Evolutionary conservation across 306 rosid species (phyloP).

Genomic region (Vigna radiata): DNA sequence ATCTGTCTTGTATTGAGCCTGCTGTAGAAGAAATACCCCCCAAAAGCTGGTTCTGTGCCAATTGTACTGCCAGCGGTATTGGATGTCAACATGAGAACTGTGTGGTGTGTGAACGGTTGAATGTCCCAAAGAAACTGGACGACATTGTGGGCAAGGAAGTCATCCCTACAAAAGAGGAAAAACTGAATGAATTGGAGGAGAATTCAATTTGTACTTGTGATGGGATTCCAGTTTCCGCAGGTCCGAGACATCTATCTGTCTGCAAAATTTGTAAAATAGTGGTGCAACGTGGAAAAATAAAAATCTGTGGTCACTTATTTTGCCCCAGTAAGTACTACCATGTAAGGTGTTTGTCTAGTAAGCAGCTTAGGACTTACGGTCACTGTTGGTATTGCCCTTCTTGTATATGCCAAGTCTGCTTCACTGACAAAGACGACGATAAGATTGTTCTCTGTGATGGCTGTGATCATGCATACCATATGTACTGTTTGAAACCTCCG

Average conservation of each 20-base stretch:
- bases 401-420: conserved; percentile 84
- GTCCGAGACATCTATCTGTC: background rate
- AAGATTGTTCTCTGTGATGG: conserved; percentile 86
- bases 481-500: conserved; percentile 83
- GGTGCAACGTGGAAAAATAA: conserved; percentile 54
- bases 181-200: conserved; percentile 53
- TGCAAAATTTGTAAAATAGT: conserved; percentile 74
- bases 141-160: conserved; percentile 52
- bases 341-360: conserved; percentile 73
- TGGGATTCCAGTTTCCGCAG: conserved; percentile 50
- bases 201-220: conserved; percentile 58
- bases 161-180: conserved; percentile 56
- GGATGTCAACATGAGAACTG: conserved; percentile 77
- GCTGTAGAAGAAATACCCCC: conserved; percentile 80
- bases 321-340: conserved; percentile 75
- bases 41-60: conserved; percentile 86
- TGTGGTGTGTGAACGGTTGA: conserved; percentile 79
- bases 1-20: conserved; percentile 85
- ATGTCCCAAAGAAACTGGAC: conserved; percentile 45
- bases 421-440: conserved; percentile 69
- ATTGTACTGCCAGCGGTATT: conserved; percentile 65
- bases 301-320: conserved; percentile 62
- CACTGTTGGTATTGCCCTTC: conserved; percentile 89
- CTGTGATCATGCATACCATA: conserved; percentile 90
- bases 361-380: conserved; percentile 63